Base-by-base conservation (phyloP, 352 stramenopile species). In the Globisporangium echinulatum region DNA sequence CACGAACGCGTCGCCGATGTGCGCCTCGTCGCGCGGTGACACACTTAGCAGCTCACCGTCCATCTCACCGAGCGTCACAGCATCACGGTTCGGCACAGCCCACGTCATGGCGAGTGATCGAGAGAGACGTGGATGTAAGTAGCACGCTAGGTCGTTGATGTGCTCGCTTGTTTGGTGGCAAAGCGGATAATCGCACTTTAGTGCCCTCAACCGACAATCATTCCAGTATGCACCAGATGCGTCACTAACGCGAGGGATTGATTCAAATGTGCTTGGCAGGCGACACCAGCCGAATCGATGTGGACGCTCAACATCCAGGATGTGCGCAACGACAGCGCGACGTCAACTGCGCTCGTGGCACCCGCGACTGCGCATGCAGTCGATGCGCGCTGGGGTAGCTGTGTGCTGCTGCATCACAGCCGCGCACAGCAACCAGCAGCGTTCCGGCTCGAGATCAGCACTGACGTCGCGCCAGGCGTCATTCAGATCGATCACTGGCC, bases 61-160 rank as follows among this genome's bases (percentile, higher is more conserved):
- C 50, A 89, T 74, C 68, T 92, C 83, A 9, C 83, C 83, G 15
- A 92, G 70, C 65, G 83, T 90, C 74, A 90, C 81, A 51, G 82
- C 74, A 56, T 88, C 78, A 36, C 57, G 54, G n/a, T 68, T 74
- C 17, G 82, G 82, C 55, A 88, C 69, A 8, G 77, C 61, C 82
- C 82, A 92, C 61, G 72, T 74, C 77, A 88, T 88, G 14, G 3
- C 14, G 7, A 7, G 49, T 17, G 55, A 36, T 36, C 25, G 25
- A 33, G 25, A 33, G 25, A 33, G 25, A 33, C 25, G 25, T 3
- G 25, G 25, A 33, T 33, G 25, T 1, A 33, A 33, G 25, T 3
- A 33, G 25, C 25, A 33, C 25, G 25, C 1, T 33, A 33, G 25
- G 25, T 33, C 25, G 25, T 46, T 58, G 10, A 43, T 39, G 50